Evolutionary conservation across 2,329 filamentous ascomycete genomes (phyloP), one percentile per base, ranked within the genome.

Genomic region (Thielaviopsis cerberus): DNA sequence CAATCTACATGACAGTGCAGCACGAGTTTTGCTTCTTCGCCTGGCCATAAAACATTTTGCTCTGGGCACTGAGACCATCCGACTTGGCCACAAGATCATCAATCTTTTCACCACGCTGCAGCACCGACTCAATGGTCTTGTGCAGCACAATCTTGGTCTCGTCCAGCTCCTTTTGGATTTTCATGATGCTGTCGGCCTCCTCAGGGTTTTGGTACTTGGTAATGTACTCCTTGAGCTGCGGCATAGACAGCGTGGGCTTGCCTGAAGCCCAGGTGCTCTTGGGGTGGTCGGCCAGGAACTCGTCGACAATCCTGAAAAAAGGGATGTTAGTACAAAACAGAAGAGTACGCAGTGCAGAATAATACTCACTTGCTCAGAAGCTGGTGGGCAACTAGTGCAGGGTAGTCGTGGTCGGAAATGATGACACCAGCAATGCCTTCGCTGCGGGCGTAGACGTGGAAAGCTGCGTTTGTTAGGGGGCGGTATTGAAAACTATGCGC

Each of bases 141-240:
- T 97, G 89, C 65, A 98, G 77, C 61, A 95, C 85, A 67, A 94
- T 90, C 79, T 96, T 97, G 61, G 91, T 97, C 77, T 96, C 90
- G 67, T 97, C 90, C 62, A 98, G 77, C 74, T 98, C 89, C 73
- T 88, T 86, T 72, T 97, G 91, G 66, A 98, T 96, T 77, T 88
- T 90, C 76, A 88, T 81, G 68, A 97, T 94, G 71, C 84, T 91
- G 73, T 94, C 89, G 64, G 88, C 90, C 72, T 94, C 80, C 67
- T 83, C 76, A 13, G 91, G 89, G 69, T 96, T 86, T 74, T 95
- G 87, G 73, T 89, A 94, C 66, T 77, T 77, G 66, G 67, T 66
- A 53, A 81, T 68, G 71, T 94, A 94, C 50, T 88, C 85, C 69
- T 87, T 83, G 58, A 97, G 77, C 68, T 85, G 79, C 51, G 86